phyloP scores from a whole-genome alignment of 306 rosid species.

The Gastrolobium bilobum region DNA sequence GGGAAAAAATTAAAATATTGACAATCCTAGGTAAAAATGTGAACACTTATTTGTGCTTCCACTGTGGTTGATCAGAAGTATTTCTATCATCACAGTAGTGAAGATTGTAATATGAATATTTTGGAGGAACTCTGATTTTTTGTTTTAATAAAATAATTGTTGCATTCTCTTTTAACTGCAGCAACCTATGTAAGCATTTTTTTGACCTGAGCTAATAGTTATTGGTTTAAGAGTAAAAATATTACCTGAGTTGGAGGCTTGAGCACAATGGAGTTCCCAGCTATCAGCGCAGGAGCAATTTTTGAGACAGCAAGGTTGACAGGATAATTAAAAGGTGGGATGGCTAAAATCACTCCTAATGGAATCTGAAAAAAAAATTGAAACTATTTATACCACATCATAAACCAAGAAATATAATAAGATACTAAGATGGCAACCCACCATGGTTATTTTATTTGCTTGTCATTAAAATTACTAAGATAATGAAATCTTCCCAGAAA shows the following conservation, averaged over 20 bases:
- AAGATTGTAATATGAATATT: slow-evolving; percentile 9
- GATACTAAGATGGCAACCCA: background rate
- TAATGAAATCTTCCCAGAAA: background rate
- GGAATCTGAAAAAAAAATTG: slow-evolving; percentile 74
- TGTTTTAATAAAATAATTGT: background rate
- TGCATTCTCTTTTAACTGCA: background rate
- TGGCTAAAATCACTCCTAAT: slow-evolving; percentile 93
- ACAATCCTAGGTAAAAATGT: no score
- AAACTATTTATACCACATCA: slow-evolving; percentile 32
- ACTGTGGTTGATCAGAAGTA: no score
- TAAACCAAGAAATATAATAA: slow-evolving; percentile 21
- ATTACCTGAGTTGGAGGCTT: slow-evolving; percentile 99
- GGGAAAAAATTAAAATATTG: background rate
- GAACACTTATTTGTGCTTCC: no score
- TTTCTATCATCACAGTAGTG: background rate
- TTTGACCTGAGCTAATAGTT: slow-evolving; percentile 10
- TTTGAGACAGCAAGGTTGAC: slow-evolving; percentile 98
- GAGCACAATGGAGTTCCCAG: slow-evolving; percentile 97
- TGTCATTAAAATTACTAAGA: background rate
- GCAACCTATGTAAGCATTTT: background rate
- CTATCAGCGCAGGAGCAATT: slow-evolving; percentile 94
- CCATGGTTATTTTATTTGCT: slow-evolving; percentile 13
- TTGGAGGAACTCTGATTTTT: no score
- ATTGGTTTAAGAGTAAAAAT: background rate
- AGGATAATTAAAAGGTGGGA: slow-evolving; percentile 98